Base-by-base conservation (phyloP, 208 protist species). In the Trypanosoma caninum region DNA sequence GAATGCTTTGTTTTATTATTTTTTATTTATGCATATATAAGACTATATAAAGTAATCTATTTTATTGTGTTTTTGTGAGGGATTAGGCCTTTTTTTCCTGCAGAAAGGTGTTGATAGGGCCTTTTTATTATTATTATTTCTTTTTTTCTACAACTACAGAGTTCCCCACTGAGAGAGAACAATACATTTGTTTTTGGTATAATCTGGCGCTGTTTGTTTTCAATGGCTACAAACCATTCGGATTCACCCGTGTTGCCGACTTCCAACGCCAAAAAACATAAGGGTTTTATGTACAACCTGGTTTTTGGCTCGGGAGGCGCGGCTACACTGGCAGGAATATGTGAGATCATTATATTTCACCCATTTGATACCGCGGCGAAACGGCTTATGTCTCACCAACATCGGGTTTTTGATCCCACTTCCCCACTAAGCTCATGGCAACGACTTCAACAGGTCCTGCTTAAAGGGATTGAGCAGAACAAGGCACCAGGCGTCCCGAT, bases 331-430 rank as follows among this genome's bases (percentile, higher is more conserved):
- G 87, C 87, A 0, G 88, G 84, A 10, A 57, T 69, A 40, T 81
- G 72, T 38, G 84, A 94, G 69, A 84, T 94, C 27, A 28, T 80
- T 27, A 74, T 94, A 38, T 94, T 94, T 54, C 88, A 94, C 42
- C 88, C 88, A 23, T 87, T 94, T 54, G 88, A 94, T 55, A 94
- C 88, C 1, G 57, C 75, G n/a, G 82, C 84, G 18, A 94, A 94
- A 72, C 82, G 88, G 3, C 80, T 94, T 47, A 91, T 91, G 84
- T 76, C 80, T 10, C 71, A 89, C 53, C 67, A 76, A 20, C 70
- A 78, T 13, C 65, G 69, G 42, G 75, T 85, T 3, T 64, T 88
- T 18, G 81, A 84, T 27, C 38, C 65, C 13, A 33, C 40, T 34
- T 77, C 69, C 7, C 23, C 75, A 2, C n/a, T 14, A 0, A 48